Conservation (phyloP, 148 eudicot species). For the Vaccinium vitisidaea region DNA sequence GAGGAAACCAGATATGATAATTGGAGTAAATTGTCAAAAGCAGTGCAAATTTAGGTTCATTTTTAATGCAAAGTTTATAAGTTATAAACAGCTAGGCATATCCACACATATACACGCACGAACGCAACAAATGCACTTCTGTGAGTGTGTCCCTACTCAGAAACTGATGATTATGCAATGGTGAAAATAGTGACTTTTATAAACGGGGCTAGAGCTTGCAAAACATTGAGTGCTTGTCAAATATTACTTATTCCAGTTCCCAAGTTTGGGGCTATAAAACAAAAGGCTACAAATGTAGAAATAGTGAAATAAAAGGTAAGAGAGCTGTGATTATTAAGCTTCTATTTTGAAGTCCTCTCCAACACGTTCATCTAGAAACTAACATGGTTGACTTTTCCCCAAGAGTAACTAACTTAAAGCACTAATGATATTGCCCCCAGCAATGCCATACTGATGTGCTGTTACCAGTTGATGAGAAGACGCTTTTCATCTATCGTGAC, state of each 20-base stretch:
- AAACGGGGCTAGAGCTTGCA: neutral
- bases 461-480: neutral
- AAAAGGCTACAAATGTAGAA: neutral
- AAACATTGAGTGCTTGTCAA: neutral
- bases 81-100: neutral
- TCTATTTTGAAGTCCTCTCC: neutral
- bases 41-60: neutral
- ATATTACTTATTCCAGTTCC: neutral
- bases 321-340: neutral
- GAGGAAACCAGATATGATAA: neutral
- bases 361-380: neutral
- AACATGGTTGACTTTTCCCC: neutral
- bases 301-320: neutral
- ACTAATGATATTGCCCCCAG: neutral
- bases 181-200: neutral
- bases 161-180: neutral
- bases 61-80: neutral
- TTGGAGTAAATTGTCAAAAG: neutral
- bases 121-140: neutral
- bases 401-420: neutral
- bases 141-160: neutral
- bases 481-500: neutral
- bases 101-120: neutral
- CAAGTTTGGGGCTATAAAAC: neutral
- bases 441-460: neutral